A percentile compares a stretch with the other conserved stretches of the same genome.
Evolutionary conservation across 306 rosid genomes (phyloP).

Genomic region (Malus sylvestris): DNA sequence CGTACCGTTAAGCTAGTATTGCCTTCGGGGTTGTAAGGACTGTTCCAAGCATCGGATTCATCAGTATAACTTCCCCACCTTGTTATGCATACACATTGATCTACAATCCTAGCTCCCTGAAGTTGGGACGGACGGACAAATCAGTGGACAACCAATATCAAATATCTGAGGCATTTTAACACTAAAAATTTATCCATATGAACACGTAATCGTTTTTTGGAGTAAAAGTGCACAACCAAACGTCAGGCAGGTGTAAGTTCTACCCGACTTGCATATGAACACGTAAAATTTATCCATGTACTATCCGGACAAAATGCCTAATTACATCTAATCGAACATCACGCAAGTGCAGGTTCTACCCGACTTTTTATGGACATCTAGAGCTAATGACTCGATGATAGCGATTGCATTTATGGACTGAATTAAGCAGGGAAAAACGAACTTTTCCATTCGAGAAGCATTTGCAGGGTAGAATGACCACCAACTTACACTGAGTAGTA

Average conservation of each 20-base stretch:
- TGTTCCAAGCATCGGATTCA: slow-evolving; percentile 42
- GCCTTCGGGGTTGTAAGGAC: slow-evolving; percentile 26
- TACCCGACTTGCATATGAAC: too few species aligned
- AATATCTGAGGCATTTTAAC: neutral
- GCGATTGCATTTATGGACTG: neutral
- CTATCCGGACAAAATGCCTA: neutral
- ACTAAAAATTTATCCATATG: neutral
- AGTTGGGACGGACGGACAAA: slow-evolving; percentile 14
- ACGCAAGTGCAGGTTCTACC: neutral
- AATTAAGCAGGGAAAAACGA: too few species aligned
- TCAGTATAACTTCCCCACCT: slow-evolving; percentile 47
- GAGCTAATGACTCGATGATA: neutral
- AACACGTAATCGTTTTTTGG: neutral
- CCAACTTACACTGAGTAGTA: slow-evolving; percentile 67
- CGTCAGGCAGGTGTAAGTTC: neutral
- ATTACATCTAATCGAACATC: neutral
- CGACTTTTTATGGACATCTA: neutral
- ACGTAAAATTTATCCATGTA: neutral
- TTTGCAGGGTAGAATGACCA: neutral
- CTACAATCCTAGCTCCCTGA: slow-evolving; percentile 74
- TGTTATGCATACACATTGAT: slow-evolving; percentile 61
- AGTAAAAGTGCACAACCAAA: neutral
- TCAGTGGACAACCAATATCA: neutral
- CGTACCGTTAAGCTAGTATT: slow-evolving; percentile 43
- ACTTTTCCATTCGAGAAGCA: too few species aligned